These are phyloP conservation scores for Penicillium longicatenatum DNA, from an alignment of 495 filamentous ascomycete species.

Conservation along the genomic window DNA sequence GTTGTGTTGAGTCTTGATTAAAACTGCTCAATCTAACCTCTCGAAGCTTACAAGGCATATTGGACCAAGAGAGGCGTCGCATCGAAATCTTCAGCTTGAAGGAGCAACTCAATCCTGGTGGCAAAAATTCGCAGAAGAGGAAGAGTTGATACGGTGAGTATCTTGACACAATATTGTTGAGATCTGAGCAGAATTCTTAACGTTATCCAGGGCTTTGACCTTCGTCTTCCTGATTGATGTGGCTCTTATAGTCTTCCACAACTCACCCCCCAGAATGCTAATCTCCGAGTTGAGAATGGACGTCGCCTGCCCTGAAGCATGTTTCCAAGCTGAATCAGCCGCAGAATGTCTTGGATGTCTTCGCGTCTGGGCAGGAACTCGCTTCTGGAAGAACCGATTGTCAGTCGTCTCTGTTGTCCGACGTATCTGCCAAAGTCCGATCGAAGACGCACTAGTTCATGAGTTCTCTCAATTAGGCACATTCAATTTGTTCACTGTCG, in stretches of 20 bases:
- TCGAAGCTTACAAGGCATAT: constrained; percentile 26
- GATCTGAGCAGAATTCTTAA: not conserved
- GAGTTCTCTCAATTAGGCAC: constrained; percentile 26
- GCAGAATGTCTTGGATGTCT: constrained; percentile 7
- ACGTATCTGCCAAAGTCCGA: constrained; percentile 22
- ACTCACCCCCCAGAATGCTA: constrained; percentile 33
- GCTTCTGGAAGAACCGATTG: constrained; percentile 22
- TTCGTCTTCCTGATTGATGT: constrained; percentile 34
- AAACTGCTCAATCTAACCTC: not conserved
- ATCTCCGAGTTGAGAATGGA: constrained; percentile 36
- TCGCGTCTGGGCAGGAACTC: constrained; percentile 18
- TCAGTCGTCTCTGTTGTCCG: constrained; percentile 26
- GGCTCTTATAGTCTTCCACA: constrained; percentile 33
- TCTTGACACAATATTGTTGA: not conserved
- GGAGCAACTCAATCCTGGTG: constrained; percentile 3
- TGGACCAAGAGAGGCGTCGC: constrained; percentile 21
- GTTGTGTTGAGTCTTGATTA: constrained; percentile 1
- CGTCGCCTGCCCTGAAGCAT: constrained; percentile 28
- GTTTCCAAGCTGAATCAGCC: constrained; percentile 33
- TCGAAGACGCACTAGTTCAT: constrained; percentile 16
- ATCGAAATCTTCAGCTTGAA: not conserved
- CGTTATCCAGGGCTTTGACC: constrained; percentile 12
- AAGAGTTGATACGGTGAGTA: constrained; percentile 26
- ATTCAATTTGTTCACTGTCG: constrained; percentile 29
- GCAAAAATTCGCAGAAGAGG: constrained; percentile 3